A percentile compares a stretch with the other conserved stretches of the same genome.
These are phyloP conservation scores for Diplocarpon rosae DNA, from an alignment of 2,329 filamentous ascomycete species.

Conservation along the genomic window DNA sequence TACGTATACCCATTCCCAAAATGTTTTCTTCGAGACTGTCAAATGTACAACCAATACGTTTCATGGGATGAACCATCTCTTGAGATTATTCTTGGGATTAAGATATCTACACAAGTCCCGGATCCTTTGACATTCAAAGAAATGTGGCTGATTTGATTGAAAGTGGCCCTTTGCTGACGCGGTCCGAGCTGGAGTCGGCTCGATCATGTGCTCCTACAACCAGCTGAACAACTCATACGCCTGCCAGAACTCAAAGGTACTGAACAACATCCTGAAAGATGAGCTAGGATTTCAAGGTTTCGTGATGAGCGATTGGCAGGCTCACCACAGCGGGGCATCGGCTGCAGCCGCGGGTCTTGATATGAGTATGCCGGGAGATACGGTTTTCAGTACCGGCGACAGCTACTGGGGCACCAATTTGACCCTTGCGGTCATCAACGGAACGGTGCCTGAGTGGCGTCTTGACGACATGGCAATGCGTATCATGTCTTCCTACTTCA, in stretches of 20 bases:
- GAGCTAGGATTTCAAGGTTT: constrained; percentile 77
- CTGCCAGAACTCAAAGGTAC: constrained; percentile 67
- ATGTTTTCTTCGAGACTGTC: too few relatives aligned
- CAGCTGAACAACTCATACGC: constrained; percentile 71
- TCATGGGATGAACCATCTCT: too few relatives aligned
- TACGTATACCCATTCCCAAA: too few relatives aligned
- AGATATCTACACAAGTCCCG: too few relatives aligned
- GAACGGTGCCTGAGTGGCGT: constrained; percentile 76
- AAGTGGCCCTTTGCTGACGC: constrained; percentile 44
- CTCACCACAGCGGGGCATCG: constrained; percentile 58
- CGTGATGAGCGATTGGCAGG: constrained; percentile 71
- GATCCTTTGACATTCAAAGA: too few relatives aligned
- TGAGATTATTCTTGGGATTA: too few relatives aligned
- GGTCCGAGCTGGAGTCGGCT: constrained; percentile 63
- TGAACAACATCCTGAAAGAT: constrained; percentile 67
- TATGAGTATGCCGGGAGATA: constrained; percentile 85
- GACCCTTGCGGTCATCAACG: constrained; percentile 79
- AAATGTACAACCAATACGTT: too few relatives aligned
- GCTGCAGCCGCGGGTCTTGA: constrained; percentile 65
- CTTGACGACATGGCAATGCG: constrained; percentile 87
- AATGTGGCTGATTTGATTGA: too few relatives aligned
- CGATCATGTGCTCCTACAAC: constrained; percentile 79
- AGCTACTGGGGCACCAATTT: constrained; percentile 69
- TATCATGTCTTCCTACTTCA: constrained; percentile 62
- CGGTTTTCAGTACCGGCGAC: constrained; percentile 57